A percentile compares a stretch with the other conserved stretches of the same genome.
phyloP scores from a whole-genome alignment of 495 filamentous ascomycete species.

The Penicillium coprophilum region DNA sequence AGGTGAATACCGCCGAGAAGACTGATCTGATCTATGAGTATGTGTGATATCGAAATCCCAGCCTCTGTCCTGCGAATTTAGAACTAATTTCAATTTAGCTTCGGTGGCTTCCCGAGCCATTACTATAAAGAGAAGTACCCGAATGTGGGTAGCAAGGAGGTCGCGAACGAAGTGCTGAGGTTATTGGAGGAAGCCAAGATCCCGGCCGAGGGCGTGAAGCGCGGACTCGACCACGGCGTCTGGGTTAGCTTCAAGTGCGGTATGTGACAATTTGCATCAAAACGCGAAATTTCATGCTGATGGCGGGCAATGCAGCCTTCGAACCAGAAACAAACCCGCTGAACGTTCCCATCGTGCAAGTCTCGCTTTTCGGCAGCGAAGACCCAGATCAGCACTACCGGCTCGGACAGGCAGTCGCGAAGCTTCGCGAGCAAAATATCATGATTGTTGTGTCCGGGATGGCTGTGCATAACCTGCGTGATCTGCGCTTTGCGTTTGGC shows the following conservation, averaged over 20 bases:
- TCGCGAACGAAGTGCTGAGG: slow-evolving; percentile 66
- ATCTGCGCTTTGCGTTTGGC: slow-evolving; percentile 50
- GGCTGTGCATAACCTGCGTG: slow-evolving; percentile 83
- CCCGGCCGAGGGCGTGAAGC: slow-evolving; percentile 57
- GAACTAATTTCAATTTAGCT: slow-evolving; percentile 40
- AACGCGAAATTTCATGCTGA: not conserved
- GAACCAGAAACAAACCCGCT: slow-evolving; percentile 71
- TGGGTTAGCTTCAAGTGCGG: slow-evolving; percentile 69
- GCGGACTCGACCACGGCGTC: slow-evolving; percentile 81
- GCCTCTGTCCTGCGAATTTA: not conserved
- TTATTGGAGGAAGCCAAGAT: slow-evolving; percentile 62
- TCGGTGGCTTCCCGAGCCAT: slow-evolving; percentile 73
- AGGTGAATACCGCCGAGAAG: slow-evolving; percentile 69
- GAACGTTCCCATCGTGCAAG: slow-evolving; percentile 76
- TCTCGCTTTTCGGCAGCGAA: slow-evolving; percentile 70
- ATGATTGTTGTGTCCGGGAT: slow-evolving; percentile 79
- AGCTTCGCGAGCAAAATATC: slow-evolving; percentile 69
- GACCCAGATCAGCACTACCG: slow-evolving; percentile 68
- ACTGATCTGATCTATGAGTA: slow-evolving; percentile 82
- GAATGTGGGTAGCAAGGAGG: slow-evolving; percentile 60
- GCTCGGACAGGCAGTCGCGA: slow-evolving; percentile 66
- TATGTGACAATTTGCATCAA: slow-evolving; percentile 31
- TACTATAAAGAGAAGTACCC: slow-evolving; percentile 66
- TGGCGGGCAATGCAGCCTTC: slow-evolving; percentile 53
- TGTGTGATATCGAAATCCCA: slow-evolving; percentile 21